These are phyloP conservation scores for Magnolia sinica DNA, from an alignment of 164 flowering plant species.

Conservation along the genomic window DNA sequence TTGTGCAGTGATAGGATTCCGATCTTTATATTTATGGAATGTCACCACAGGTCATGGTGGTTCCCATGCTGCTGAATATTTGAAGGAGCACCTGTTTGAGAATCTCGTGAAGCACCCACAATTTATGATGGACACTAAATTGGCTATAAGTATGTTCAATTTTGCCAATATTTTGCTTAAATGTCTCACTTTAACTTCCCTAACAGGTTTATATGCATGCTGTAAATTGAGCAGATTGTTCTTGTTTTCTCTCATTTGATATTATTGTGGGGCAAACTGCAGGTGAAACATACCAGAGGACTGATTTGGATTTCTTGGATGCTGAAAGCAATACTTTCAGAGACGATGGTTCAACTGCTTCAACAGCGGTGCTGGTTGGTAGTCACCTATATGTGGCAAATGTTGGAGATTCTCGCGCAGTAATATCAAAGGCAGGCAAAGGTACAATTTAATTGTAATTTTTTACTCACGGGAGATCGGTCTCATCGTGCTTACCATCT, in stretches of 20 bases:
- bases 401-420: conserved; percentile 96
- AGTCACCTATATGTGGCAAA: conserved; percentile 92
- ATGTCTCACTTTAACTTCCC: background rate
- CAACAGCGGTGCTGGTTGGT: conserved; percentile 89
- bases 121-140: conserved; percentile 66
- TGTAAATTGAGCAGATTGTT: background rate
- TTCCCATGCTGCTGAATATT: conserved; percentile 91
- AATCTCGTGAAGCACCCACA: conserved; percentile 89
- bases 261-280: conserved; percentile 23
- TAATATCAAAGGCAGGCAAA: conserved; percentile 82
- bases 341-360: conserved; percentile 99
- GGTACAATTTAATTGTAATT: conserved; percentile 36
- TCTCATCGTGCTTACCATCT: no score
- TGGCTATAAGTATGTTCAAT: conserved; percentile 75
- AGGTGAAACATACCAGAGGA: conserved; percentile 85
- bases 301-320: conserved; percentile 77
- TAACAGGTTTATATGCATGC: background rate
- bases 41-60: conserved; percentile 88
- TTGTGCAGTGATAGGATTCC: background rate
- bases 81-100: conserved; percentile 84
- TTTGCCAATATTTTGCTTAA: conserved; percentile 6
- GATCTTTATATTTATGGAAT: conserved; percentile 4
- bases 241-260: conserved; percentile 10
- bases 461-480: background rate
- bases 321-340: conserved; percentile 76